phyloP scores from a whole-genome alignment of 345 rosid species.

The Lagerstroemia speciosa region DNA sequence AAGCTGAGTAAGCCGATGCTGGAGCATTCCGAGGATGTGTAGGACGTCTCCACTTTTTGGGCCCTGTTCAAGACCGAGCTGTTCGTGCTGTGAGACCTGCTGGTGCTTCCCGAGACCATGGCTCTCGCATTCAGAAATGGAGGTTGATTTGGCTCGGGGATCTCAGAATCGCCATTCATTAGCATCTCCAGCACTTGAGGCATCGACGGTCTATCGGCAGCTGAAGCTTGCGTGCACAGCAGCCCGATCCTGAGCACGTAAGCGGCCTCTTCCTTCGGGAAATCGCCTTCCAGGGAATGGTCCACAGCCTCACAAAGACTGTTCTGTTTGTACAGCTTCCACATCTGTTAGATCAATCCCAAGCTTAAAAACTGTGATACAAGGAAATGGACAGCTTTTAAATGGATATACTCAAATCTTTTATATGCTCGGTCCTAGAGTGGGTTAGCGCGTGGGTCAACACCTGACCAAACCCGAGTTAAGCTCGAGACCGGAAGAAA shows the following conservation, averaged over 20 bases:
- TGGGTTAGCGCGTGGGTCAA: too few relatives aligned
- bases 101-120: background rate
- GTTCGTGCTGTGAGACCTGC: constrained; percentile 4
- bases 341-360: constrained; percentile 4
- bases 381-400: too few relatives aligned
- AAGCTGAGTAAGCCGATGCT: background rate
- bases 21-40: constrained; percentile 2
- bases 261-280: constrained; percentile 4
- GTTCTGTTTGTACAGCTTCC: constrained; percentile 12
- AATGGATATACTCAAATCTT: too few relatives aligned
- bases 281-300: constrained; percentile 8
- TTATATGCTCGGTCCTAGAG: too few relatives aligned
- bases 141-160: constrained; percentile 16
- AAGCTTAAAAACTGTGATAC: background rate
- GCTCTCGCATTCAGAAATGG: constrained; percentile 11
- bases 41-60: background rate
- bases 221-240: constrained; percentile 18
- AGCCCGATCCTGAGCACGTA: constrained; percentile 15
- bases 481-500: too few relatives aligned
- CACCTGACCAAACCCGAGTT: too few relatives aligned
- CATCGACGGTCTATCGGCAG: constrained; percentile 16
- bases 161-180: background rate
- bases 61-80: background rate
- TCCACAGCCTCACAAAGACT: constrained; percentile 7
- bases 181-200: constrained; percentile 13